phyloP scores from a whole-genome alignment of 2,329 filamentous ascomycete genomes.

The Coleophoma cylindrospora region DNA sequence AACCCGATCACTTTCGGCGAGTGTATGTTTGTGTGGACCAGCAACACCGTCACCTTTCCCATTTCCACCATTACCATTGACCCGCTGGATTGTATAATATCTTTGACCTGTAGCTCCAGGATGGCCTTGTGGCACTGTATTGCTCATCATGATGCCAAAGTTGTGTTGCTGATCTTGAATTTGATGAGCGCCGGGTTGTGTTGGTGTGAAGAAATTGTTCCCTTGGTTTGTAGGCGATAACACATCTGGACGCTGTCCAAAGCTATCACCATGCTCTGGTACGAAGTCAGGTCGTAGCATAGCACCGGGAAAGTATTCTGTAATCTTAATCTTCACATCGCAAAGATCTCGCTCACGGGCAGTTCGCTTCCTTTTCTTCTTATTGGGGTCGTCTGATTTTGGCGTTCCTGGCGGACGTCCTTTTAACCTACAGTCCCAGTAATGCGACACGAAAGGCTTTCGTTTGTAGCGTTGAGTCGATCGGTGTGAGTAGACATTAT shows the following conservation, averaged over 20 bases:
- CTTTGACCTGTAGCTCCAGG: constrained; percentile 44
- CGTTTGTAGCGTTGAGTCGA: constrained; percentile 78
- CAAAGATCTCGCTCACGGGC: constrained; percentile 75
- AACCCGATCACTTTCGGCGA: constrained; percentile 71
- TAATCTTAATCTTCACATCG: constrained; percentile 83
- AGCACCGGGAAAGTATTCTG: constrained; percentile 64
- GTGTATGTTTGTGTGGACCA: constrained; percentile 68
- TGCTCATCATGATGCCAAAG: constrained; percentile 39
- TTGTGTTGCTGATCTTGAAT: constrained; percentile 17
- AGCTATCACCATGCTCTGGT: constrained; percentile 21
- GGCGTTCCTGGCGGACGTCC: constrained; percentile 73
- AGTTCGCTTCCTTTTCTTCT: constrained; percentile 75
- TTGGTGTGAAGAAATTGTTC: constrained; percentile 24
- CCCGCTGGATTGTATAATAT: constrained; percentile 71
- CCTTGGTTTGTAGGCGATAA: constrained; percentile 14
- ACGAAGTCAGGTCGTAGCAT: constrained; percentile 26
- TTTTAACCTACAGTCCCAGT: constrained; percentile 81
- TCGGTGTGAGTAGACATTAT: constrained; percentile 80
- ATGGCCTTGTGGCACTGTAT: constrained; percentile 35
- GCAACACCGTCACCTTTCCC: constrained; percentile 65
- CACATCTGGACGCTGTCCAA: background rate
- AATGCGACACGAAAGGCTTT: constrained; percentile 77
- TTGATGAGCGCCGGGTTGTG: constrained; percentile 17
- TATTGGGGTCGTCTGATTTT: constrained; percentile 73
- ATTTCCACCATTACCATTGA: constrained; percentile 72